Percentiles rank a stretch among this genome's conserved stretches.
Evolutionary conservation across 1,139 yeast species (phyloP).

Genomic region (Candida neerlandica): DNA sequence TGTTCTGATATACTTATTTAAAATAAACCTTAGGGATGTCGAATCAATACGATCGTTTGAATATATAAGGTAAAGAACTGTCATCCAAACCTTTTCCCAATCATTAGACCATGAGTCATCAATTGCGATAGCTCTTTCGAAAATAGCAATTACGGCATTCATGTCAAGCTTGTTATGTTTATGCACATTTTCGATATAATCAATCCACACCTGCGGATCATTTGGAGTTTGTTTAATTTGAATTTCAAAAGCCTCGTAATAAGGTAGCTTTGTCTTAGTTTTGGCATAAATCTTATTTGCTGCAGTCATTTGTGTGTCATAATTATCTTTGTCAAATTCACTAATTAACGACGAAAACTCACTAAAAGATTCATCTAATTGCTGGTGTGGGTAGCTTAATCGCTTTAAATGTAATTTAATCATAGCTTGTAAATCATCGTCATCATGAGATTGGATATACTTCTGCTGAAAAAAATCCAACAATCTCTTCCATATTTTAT

Average conservation of each 20-base stretch:
- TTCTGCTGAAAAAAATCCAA: slow-evolving; percentile 18
- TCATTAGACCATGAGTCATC: slow-evolving; percentile 13
- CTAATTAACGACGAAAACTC: slow-evolving; percentile 49
- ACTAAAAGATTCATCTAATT: slow-evolving; percentile 44
- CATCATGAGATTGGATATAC: slow-evolving; percentile 15
- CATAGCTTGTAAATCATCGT: slow-evolving; percentile 22
- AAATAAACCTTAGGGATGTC: slow-evolving; percentile 16
- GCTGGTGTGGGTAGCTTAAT: slow-evolving; percentile 44
- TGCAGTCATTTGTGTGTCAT: slow-evolving; percentile 39
- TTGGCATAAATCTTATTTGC: slow-evolving; percentile 39
- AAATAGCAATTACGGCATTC: slow-evolving; percentile 21
- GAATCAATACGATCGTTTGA: slow-evolving; percentile 7
- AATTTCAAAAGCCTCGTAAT: slow-evolving; percentile 31
- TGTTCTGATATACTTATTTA: slow-evolving; percentile 23
- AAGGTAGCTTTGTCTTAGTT: slow-evolving; percentile 30
- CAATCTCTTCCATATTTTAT: slow-evolving; percentile 36
- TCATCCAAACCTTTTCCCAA: slow-evolving; percentile 34
- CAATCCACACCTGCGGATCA: slow-evolving; percentile 29
- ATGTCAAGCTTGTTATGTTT: slow-evolving; percentile 19
- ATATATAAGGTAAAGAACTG: slow-evolving; percentile 17
- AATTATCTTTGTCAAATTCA: slow-evolving; percentile 25
- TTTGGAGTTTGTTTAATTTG: slow-evolving; percentile 21
- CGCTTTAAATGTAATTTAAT: slow-evolving; percentile 34
- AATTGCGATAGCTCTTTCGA: slow-evolving; percentile 23
- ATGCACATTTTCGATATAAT: slow-evolving; percentile 32